Base-by-base conservation (phyloP, 148 eudicot genomes). In the Oxyria digyna region DNA sequence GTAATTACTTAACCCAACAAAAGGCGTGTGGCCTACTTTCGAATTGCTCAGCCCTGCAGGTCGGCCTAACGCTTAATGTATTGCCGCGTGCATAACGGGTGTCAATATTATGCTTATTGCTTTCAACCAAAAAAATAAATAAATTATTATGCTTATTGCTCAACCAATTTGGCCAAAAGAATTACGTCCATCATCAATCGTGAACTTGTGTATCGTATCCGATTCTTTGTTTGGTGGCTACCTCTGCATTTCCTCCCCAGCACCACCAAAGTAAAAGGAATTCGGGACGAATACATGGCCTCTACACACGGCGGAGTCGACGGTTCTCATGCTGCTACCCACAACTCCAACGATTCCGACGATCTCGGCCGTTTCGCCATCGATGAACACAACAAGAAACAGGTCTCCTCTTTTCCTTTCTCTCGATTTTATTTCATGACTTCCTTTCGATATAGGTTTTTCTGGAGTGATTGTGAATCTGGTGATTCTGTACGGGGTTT, bases 341-440 rank as follows among this genome's bases (percentile, higher is more conserved):
- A 35, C n/a, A 88, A 84, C 78, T 76, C 79, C 71, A 66, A 66
- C 62, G 85, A 88, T 38, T 69, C 80, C 67, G 80, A 88, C 42
- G 43, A 46, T 20, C 86, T 88, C 50, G 89, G 86, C 72, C 85
- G 82, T 4, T 88, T 88, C 70, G 95, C 90, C 7, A 87, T 88
- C 37, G 84, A 85, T 26, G 81, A 85, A 54, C 95, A 88, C 64
- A 85, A 88, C 75, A 84, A 74, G 43, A 85, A 85, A 74, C 69
- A 88, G 84, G 95, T 85, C 55, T 23, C 50, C 33, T 46, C 18
- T n/a, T 55, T 68, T 21, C 2, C 33, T 41, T 23, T 42, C 21
- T 38, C 24, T 6, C 26, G 62, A 6, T 33, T 41, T 52, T 37
- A 54, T 54, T 54, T 23, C 31, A 3, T 54, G 24, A 50, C 10